Evolutionary conservation across 768 basidiomycete genomes (phyloP).

Genomic region (Ramaria sp.): DNA sequence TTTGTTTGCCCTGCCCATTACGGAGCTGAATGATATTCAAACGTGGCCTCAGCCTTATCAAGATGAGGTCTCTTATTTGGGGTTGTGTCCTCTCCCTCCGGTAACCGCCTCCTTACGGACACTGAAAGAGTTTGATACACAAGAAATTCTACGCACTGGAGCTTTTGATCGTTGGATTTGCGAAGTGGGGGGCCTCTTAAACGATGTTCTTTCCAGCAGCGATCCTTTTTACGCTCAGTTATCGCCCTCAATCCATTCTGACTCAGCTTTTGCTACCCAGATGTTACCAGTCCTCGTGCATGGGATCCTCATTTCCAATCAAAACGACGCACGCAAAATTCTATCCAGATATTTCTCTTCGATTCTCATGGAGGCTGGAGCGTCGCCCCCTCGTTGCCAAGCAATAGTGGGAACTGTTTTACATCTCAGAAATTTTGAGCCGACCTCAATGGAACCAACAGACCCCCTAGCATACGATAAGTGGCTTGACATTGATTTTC

Average conservation of each 20-base stretch:
- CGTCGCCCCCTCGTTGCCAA: slow-evolving; percentile 33
- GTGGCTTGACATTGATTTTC: slow-evolving; percentile 75
- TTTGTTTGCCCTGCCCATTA: slow-evolving; percentile 32
- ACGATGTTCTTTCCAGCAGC: slow-evolving; percentile 40
- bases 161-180: slow-evolving; percentile 58
- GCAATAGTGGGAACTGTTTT: slow-evolving; percentile 67
- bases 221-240: slow-evolving; percentile 65
- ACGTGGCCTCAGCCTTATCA: slow-evolving; percentile 31
- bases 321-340: slow-evolving; percentile 16
- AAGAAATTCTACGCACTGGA: slow-evolving; percentile 15
- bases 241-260: slow-evolving; percentile 40
- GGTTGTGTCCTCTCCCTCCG: slow-evolving; percentile 19
- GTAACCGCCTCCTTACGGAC: neutral
- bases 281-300: slow-evolving; percentile 71
- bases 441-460: slow-evolving; percentile 27
- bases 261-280: slow-evolving; percentile 49
- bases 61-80: slow-evolving; percentile 37
- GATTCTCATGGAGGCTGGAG: slow-evolving; percentile 32
- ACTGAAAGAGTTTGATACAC: neutral
- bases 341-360: slow-evolving; percentile 46
- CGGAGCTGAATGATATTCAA: slow-evolving; percentile 20
- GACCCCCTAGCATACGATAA: slow-evolving; percentile 39
- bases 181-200: slow-evolving; percentile 42
- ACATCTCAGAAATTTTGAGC: slow-evolving; percentile 63
- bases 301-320: slow-evolving; percentile 35